These are phyloP conservation scores for Lactarius deliciosus DNA, from an alignment of 768 basidiomycete genomes.

Conservation along the genomic window DNA sequence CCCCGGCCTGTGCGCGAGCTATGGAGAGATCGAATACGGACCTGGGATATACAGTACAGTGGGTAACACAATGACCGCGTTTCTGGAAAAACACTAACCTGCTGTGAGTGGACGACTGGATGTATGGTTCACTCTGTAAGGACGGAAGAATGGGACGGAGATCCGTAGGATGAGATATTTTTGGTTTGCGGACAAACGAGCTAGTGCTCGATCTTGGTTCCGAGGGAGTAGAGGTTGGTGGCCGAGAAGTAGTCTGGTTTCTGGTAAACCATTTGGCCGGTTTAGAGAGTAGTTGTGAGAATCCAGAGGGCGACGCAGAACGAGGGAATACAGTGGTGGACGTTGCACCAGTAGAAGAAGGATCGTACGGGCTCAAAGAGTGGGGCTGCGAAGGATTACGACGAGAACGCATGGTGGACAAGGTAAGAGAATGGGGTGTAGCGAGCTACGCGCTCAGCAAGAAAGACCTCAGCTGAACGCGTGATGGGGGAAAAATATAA, in stretches of 20 bases:
- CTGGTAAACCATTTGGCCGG: conserved; percentile 67
- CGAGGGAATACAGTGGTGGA: conserved; percentile 41
- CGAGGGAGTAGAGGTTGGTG: conserved; percentile 49
- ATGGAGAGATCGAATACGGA: conserved; percentile 64
- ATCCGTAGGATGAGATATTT: conserved; percentile 84
- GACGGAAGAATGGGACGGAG: conserved; percentile 66
- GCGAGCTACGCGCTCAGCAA: conserved; percentile 1
- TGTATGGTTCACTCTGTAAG: conserved; percentile 48
- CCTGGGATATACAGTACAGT: conserved; percentile 39
- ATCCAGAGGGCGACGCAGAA: conserved; percentile 65
- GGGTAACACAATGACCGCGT: neutral
- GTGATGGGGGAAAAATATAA: neutral
- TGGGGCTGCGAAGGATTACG: conserved; percentile 23
- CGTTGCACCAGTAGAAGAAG: conserved; percentile 11
- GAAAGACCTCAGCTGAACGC: conserved; percentile 1
- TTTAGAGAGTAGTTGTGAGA: conserved; percentile 63
- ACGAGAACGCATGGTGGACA: conserved; percentile 25
- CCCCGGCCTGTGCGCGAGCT: conserved; percentile 42
- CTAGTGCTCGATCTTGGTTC: conserved; percentile 40
- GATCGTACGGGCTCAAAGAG: conserved; percentile 30
- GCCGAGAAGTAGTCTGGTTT: conserved; percentile 29
- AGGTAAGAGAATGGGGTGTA: neutral
- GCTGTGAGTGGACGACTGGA: conserved; percentile 36
- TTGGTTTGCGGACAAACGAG: conserved; percentile 56
- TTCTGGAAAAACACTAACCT: conserved; percentile 44